Base-by-base conservation (phyloP, 805 yeast species). In the Blastobotrys chiropterorum region DNA sequence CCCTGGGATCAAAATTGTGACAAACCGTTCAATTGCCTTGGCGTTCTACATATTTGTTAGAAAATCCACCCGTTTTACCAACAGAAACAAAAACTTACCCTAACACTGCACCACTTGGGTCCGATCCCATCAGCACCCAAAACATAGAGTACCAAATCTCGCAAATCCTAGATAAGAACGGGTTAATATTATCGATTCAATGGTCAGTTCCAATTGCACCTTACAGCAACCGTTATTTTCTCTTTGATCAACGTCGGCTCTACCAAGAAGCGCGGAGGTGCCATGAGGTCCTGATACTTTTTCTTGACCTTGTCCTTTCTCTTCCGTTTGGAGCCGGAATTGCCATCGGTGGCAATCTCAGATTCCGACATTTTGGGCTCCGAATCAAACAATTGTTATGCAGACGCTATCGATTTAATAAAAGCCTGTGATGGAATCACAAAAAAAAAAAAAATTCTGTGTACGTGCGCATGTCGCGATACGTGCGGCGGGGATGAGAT, bases 1-100 rank as follows among this genome's bases (percentile, higher is more conserved):
- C 0, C 95, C 96, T 0, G 94, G 88, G 2, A 81, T 77, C 48
- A 82, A 69, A 2, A 86, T 65, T 20, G 80, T 68, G 0, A 85
- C 80, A 2, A 83, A 75, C 53, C 78, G 80, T n/a, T 72, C 63
- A 1, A 86, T 69, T 2, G 72, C 65, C 17, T 63, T 59, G 46
- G 78, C 68, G 56, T 84, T 82, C 40, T 58, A 67, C 3, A 85
- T n/a, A n/a, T n/a, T n/a, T n/a, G n/a, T n/a, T n/a, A n/a, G n/a
- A n/a, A n/a, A n/a, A n/a, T n/a, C n/a, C n/a, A n/a, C n/a, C n/a
- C n/a, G n/a, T n/a, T n/a, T n/a, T n/a, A n/a, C n/a, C n/a, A n/a
- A n/a, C n/a, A n/a, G n/a, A n/a, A n/a, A n/a, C n/a, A n/a, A n/a
- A n/a, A n/a, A n/a, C n/a, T n/a, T n/a, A n/a, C n/a, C n/a, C n/a